phyloP scores from a whole-genome alignment of 1,284 basidiomycete species.

The Mycena sp. region DNA sequence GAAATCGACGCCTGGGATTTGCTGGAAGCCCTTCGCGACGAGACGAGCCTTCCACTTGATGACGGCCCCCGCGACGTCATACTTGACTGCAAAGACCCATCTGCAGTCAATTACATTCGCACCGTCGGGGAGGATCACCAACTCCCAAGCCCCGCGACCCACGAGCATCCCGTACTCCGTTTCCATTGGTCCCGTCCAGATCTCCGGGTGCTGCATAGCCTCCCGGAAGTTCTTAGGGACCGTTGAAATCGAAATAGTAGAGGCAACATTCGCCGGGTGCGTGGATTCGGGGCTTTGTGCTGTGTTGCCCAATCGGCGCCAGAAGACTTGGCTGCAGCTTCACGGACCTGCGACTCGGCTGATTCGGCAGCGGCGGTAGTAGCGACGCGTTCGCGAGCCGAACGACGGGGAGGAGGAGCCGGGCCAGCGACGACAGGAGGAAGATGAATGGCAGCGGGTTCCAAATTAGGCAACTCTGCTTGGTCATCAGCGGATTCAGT shows the following conservation, averaged over 20 bases:
- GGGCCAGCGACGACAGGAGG: too few species aligned
- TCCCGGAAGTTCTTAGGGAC: conserved; percentile 26
- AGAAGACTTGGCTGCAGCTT: conserved; percentile 7
- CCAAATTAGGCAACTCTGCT: too few species aligned
- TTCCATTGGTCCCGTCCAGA: conserved; percentile 25
- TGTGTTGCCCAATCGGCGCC: conserved; percentile 7
- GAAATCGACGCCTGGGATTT: too few species aligned
- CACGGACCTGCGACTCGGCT: too few species aligned
- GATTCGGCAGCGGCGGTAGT: too few species aligned
- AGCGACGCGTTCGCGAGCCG: too few species aligned
- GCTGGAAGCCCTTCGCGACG: too few species aligned
- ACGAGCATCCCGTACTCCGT: conserved; percentile 27
- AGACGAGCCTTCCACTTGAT: too few species aligned
- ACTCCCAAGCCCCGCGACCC: conserved; percentile 8
- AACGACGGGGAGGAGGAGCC: too few species aligned
- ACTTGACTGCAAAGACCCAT: conserved; percentile 21
- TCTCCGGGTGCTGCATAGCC: too few species aligned
- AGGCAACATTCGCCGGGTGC: neutral
- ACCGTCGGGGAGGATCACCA: conserved; percentile 2
- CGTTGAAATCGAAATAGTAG: conserved; percentile 1
- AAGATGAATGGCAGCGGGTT: too few species aligned
- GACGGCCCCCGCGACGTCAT: conserved; percentile 10
- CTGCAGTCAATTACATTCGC: conserved; percentile 18
- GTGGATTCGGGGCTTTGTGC: neutral
- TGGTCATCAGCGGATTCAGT: too few species aligned